Conservation (phyloP, 2,329 filamentous ascomycete species). For the Trichoderma guizhouense region DNA sequence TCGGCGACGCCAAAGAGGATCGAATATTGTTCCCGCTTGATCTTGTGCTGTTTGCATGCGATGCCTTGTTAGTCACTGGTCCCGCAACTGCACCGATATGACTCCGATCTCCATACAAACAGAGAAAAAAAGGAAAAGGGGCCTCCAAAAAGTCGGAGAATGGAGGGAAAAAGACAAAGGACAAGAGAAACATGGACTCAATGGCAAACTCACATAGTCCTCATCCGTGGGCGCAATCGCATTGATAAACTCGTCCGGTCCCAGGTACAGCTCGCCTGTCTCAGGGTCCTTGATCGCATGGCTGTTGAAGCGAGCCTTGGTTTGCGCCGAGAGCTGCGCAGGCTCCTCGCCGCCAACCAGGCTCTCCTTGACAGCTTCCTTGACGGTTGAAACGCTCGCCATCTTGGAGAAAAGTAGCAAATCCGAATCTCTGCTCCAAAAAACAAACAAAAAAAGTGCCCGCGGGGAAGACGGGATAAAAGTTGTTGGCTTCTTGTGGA, state of each 20-base stretch:
- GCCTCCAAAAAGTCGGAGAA: not conserved
- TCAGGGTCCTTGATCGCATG: conserved; percentile 73
- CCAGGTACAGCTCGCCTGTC: conserved; percentile 76
- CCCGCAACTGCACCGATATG: conserved; percentile 12
- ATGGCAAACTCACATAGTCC: conserved; percentile 73
- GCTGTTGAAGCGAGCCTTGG: conserved; percentile 70
- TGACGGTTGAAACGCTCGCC: conserved; percentile 49
- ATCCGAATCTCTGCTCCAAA: not conserved
- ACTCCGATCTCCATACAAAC: not conserved
- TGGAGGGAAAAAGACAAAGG: not conserved
- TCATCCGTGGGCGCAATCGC: conserved; percentile 82
- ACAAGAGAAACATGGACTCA: not conserved
- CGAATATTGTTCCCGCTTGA: conserved; percentile 91
- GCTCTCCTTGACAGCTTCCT: conserved; percentile 74
- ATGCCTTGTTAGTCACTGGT: conserved; percentile 5
- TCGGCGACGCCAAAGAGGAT: conserved; percentile 93
- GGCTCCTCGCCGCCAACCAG: conserved; percentile 62
- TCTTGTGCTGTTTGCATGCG: conserved; percentile 72
- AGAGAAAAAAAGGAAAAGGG: not conserved
- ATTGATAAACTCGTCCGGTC: conserved; percentile 81
- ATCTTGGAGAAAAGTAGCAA: conserved; percentile 24
- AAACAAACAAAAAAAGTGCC: not conserved
- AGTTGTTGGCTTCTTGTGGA: conserved; percentile 16
- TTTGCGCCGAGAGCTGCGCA: conserved; percentile 67
- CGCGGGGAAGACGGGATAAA: conserved; percentile 2